Evolutionary conservation across 208 protist species (phyloP), one percentile per base, ranked within the genome.

Genomic region (Trypanosoma rangeli): DNA sequence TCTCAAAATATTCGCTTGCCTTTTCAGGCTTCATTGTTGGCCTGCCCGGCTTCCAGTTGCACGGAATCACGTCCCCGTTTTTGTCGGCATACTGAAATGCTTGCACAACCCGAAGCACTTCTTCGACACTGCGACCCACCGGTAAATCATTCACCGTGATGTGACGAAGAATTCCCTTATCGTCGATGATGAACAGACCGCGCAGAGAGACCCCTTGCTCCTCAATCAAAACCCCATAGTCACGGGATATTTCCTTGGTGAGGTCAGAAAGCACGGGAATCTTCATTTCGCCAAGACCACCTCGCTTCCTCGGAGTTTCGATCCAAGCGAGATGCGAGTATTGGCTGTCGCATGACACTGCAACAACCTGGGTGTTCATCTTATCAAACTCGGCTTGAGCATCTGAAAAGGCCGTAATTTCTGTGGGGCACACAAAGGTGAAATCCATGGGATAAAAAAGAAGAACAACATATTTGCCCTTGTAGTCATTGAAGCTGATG

Each of bases 401-500:
- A 52, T 99, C 96, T 5, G 78, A 93, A 82, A 98, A 99, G 48
- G 97, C 92, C 42, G 94, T 95, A 63, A 99, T 96, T 85, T 99
- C 97, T 22, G 97, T 99, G 39, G 97, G 97, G 84, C 97, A 99
- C 3, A 99, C 97, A 83, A 99, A 99, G 0, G 97, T 98, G 80
- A 98, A 99, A 74, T 98, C 97, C 72, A 98, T 87, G 26, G 97
- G 97, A 71, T 98, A 98, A 81, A 99, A 99, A 64, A 99, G 87
- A 7, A 98, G 83, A 56, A 98, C 92, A 20, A 98, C 49, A 60
- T 97, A 98, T 78, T 97, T 98, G 52, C 95, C 96, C 62, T 84
- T 86, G 90, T 94, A 98, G 71, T 98, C 93, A 31, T 78, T 82
- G 20, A 91, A 86, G 65, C 74, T 95, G 76, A 98, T 85, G 37